Percentiles rank a stretch among this genome's conserved stretches.
Conservation (phyloP, 2,329 filamentous ascomycete species). For the Colletotrichum somersetense region DNA sequence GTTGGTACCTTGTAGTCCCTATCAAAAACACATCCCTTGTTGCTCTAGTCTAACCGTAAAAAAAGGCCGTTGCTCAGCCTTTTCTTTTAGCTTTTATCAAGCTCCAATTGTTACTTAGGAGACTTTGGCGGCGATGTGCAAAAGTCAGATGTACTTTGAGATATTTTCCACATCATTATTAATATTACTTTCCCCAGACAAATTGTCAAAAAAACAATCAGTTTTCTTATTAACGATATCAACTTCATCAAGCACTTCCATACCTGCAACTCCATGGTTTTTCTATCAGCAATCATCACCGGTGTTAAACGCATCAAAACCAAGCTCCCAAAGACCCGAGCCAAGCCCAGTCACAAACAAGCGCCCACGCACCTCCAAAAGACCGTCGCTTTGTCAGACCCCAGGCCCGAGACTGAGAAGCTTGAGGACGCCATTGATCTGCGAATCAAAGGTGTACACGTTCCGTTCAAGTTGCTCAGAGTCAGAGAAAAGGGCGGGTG, state of each 20-base stretch:
- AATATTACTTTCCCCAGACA: too few species aligned
- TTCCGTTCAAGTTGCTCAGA: not conserved
- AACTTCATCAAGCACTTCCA: not conserved
- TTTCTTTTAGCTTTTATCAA: not conserved
- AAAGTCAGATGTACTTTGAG: not conserved
- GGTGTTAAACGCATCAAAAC: not conserved
- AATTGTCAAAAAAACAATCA: too few species aligned
- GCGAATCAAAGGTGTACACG: not conserved
- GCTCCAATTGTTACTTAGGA: not conserved
- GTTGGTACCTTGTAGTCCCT: not conserved
- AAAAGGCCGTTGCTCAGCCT: not conserved
- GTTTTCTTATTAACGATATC: fast-evolving
- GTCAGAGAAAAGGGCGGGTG: not conserved
- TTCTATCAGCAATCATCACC: not conserved
- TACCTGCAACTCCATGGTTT: not conserved
- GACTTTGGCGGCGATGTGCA: not conserved
- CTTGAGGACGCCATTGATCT: not conserved
- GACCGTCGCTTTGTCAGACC: too few species aligned
- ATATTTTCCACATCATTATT: not conserved
- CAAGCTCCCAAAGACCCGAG: too few species aligned
- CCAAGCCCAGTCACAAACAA: not conserved
- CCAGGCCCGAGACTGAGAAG: not conserved
- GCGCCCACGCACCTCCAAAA: not conserved
- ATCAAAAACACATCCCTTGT: not conserved
- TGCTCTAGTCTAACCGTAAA: not conserved